Base-by-base conservation (phyloP, 2,329 filamentous ascomycete genomes). In the Gnomoniopsis sp. region DNA sequence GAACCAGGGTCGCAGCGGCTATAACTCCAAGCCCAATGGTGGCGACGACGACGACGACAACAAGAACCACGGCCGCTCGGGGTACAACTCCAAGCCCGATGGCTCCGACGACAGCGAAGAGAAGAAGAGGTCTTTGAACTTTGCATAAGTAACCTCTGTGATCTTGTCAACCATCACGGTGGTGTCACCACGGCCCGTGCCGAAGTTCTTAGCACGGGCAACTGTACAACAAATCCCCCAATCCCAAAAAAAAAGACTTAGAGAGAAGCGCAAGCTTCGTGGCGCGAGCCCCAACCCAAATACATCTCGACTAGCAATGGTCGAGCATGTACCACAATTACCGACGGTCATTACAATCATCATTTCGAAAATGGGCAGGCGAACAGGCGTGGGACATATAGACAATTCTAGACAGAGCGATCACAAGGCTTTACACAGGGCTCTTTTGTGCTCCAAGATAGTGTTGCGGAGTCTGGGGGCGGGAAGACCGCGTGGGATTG, bases 1-100 rank as follows among this genome's bases (percentile, higher is more conserved):
- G 64, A 71, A 74, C 70, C 71, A 75, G 60, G 77, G 78, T 69
- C 77, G 77, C 62, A 75, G 72, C 54, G 77, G 77, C 63, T 79
- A 79, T 73, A 80, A 79, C 74, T 50, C 44, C 59, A 61, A 61
- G 59, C 59, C 59, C 56, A 61, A 59, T 44, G 53, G 58, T 12
- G 58, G 55, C 43, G 70, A 72, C 55, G 70, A 70, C 54, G 65
- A 72, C 36, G 64, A 69, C 38, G 64, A 69, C 56, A 34, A 55
- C 59, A 67, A 69, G 64, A 71, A 74, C 70, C 71, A 74, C 56
- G 77, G 78, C 68, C 76, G 77, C 60, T 75, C 72, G 52, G 77
- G 77, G 61, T 79, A 79, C 73, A 80, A 79, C 74, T 61, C 59
- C 46, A 61, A 59, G 59, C 59, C 59, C 14, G 57, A 61, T 21